phyloP scores from a whole-genome alignment of 495 filamentous ascomycete genomes.

The Cairneyella variabilis region DNA sequence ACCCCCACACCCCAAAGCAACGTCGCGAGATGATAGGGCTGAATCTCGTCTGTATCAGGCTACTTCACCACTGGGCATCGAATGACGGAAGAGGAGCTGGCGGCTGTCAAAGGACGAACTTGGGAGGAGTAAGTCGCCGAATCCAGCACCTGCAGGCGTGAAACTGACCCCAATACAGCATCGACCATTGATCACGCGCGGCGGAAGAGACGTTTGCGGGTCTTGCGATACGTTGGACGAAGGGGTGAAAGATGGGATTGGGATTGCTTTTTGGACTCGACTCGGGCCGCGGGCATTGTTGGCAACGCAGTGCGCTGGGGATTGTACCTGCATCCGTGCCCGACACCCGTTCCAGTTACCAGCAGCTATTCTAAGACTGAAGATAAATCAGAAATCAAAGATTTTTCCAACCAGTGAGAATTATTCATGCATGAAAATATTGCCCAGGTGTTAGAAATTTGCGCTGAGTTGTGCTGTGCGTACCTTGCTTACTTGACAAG shows the following conservation, averaged over 20 bases:
- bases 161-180: conserved; percentile 35
- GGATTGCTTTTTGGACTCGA: too few relatives aligned
- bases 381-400: too few relatives aligned
- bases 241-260: background rate
- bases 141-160: conserved; percentile 5
- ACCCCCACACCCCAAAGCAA: conserved; percentile 5
- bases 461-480: too few relatives aligned
- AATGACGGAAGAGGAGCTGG: conserved; percentile 82
- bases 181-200: conserved; percentile 40
- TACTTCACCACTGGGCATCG: conserved; percentile 88
- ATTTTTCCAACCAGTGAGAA: too few relatives aligned
- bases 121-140: conserved; percentile 73
- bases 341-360: conserved; percentile 1
- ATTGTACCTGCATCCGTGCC: conserved; percentile 24
- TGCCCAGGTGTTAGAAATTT: too few relatives aligned
- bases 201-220: conserved; percentile 3
- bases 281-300: conserved; percentile 1
- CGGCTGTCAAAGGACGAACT: conserved; percentile 79
- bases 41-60: conserved; percentile 35
- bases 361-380: too few relatives aligned
- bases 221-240: background rate
- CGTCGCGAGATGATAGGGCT: conserved; percentile 25
- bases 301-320: too few relatives aligned
- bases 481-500: too few relatives aligned
- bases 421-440: too few relatives aligned